Evolutionary conservation across 1,139 yeast genomes (phyloP).

Genomic region (Pichia cactophila): DNA sequence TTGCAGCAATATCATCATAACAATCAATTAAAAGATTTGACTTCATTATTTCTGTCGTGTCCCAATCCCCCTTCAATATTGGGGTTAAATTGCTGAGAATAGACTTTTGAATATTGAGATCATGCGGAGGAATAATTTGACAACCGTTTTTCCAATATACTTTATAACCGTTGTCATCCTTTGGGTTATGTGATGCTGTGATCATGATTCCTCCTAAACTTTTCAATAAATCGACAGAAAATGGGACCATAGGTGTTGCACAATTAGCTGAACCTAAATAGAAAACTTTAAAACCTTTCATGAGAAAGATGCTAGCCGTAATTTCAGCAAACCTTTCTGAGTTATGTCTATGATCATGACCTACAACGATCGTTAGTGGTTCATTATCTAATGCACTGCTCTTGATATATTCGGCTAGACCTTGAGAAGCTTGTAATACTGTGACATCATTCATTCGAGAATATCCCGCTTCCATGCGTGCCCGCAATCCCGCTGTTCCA

Average conservation of each 20-base stretch:
- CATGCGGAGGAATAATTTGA: constrained; percentile 93
- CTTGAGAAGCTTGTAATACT: constrained; percentile 87
- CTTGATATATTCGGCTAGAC: constrained; percentile 53
- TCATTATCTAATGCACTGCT: constrained; percentile 16
- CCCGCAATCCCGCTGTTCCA: constrained; percentile 89
- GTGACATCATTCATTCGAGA: constrained; percentile 86
- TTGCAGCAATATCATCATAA: constrained; percentile 24
- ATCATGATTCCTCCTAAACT: constrained; percentile 90
- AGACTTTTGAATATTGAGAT: constrained; percentile 55
- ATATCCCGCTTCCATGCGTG: constrained; percentile 87
- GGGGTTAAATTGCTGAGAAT: constrained; percentile 60
- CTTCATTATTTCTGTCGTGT: constrained; percentile 33
- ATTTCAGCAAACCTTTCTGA: constrained; percentile 75
- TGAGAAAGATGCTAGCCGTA: constrained; percentile 65
- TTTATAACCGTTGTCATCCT: constrained; percentile 87
- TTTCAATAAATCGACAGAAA: constrained; percentile 53
- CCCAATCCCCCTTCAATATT: constrained; percentile 45
- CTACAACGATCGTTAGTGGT: constrained; percentile 57
- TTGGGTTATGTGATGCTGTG: constrained; percentile 96
- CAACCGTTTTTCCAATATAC: constrained; percentile 93
- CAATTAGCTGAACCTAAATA: constrained; percentile 50
- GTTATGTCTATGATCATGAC: constrained; percentile 85
- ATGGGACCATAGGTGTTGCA: constrained; percentile 93
- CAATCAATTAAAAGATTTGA: constrained; percentile 18
- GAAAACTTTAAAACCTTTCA: constrained; percentile 63